Base-by-base conservation (phyloP, 495 filamentous ascomycete species). In the Bryoglossum gracile region DNA sequence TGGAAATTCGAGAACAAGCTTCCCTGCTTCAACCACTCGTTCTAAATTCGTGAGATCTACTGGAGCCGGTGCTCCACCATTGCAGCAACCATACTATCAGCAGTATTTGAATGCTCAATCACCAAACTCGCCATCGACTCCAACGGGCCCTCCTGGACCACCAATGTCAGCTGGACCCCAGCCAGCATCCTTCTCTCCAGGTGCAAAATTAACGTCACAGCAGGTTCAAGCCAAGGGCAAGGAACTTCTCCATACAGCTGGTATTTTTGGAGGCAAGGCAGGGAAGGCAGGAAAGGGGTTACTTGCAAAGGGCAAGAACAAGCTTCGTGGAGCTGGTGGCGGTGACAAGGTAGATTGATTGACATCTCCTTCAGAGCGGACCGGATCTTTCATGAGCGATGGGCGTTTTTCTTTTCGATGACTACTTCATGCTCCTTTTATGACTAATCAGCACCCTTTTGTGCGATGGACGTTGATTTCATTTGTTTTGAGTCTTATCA, bases 281-380 rank as follows among this genome's bases (percentile, higher is more conserved):
- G 76, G 75, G 22, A 84, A 83, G 56, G 84, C 86, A 18, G 87
- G 89, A 10, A 94, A 92, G 67, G 89, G 87, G 24, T 62, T 95
- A 43, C 82, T 95, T 63, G 84, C 81, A 49, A 92, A 91, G 61
- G 88, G 89, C 30, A 85, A 82, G 65, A 92, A 75, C 65, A 89
- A 85, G 63, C 78, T 92, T 60, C 77, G 79, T 47, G 73, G 61
- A 52, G 72, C 72, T 32, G 82, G 82, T 55, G 75, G 74, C 33
- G 82, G 83, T 58, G 85, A 90, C 60, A 92, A 91, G 84, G 87
- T 87, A 81, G 84, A 87, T 77, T 63, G 84, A 87, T 77, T 63
- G 68, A 68, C 75, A 77, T 73, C 68, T 74, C 67, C 62, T 69
- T 67, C 43, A 16, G 33, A 53, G 54, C 40, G 57, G 54, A 53